phyloP scores from a whole-genome alignment of 2,329 filamentous ascomycete genomes.

The Fusarium phyllophilum region DNA sequence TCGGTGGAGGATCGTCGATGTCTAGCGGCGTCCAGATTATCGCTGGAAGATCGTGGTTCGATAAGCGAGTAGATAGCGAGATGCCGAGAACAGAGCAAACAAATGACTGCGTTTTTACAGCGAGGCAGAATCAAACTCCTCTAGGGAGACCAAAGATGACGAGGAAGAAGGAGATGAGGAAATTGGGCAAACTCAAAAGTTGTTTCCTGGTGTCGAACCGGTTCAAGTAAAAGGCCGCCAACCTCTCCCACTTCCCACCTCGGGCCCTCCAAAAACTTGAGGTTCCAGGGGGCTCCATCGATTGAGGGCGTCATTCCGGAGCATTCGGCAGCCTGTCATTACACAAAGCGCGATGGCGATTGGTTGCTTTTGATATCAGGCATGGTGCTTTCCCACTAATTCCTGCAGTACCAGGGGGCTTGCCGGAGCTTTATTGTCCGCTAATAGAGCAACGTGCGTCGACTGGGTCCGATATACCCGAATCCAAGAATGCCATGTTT shows the following conservation, averaged over 20 bases:
- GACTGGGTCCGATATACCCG: slow-evolving; percentile 21
- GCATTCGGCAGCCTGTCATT: slow-evolving; percentile 34
- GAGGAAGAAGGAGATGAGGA: not conserved
- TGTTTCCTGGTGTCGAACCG: slow-evolving; percentile 10
- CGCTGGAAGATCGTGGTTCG: slow-evolving; percentile 1
- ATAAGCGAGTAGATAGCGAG: slow-evolving; percentile 30
- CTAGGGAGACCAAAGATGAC: slow-evolving; percentile 6
- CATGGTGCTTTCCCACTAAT: slow-evolving; percentile 9
- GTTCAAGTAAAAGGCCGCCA: slow-evolving; percentile 6
- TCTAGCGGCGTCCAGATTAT: slow-evolving; percentile 18
- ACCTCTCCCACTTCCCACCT: not conserved
- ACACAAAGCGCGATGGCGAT: slow-evolving; percentile 11
- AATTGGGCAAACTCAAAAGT: slow-evolving; percentile 10
- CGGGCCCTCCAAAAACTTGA: not conserved
- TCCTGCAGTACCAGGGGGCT: not conserved
- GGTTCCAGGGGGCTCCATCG: slow-evolving; percentile 10
- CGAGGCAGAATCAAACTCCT: slow-evolving; percentile 7
- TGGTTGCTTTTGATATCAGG: slow-evolving; percentile 4
- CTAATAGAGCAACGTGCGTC: slow-evolving; percentile 25
- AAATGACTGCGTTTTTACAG: slow-evolving; percentile 29
- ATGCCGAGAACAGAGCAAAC: slow-evolving; percentile 31
- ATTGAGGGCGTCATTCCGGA: slow-evolving; percentile 35
- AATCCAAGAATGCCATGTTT: slow-evolving; percentile 25
- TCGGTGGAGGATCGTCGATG: slow-evolving; percentile 34
- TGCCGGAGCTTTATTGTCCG: slow-evolving; percentile 28